Conservation (phyloP, 108 stramenopile species). For the Fragilaria crotonensis region DNA sequence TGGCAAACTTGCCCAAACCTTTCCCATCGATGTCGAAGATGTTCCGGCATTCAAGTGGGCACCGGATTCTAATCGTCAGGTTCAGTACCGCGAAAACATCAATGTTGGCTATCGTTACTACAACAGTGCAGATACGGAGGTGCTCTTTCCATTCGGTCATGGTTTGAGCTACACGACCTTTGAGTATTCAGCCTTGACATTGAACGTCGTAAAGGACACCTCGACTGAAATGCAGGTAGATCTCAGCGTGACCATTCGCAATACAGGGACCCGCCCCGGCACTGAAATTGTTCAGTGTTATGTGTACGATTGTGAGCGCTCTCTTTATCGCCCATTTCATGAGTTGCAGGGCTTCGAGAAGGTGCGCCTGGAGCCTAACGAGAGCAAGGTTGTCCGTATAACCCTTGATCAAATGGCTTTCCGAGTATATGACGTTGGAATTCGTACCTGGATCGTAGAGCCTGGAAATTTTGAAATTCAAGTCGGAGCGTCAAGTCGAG, state of each 20-base stretch:
- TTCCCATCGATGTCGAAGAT: constrained; percentile 29
- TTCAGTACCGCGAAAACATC: constrained; percentile 55
- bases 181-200: constrained; percentile 26
- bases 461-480: constrained; percentile 28
- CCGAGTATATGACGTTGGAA: constrained; percentile 37
- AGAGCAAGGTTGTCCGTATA: constrained; percentile 7
- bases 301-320: constrained; percentile 22
- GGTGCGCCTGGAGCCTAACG: constrained; percentile 9
- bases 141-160: constrained; percentile 70
- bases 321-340: constrained; percentile 43
- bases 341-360: constrained; percentile 37
- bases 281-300: constrained; percentile 45
- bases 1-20: constrained; percentile 50
- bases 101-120: constrained; percentile 70
- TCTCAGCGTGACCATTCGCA: constrained; percentile 19
- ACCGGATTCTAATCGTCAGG: constrained; percentile 27
- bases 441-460: constrained; percentile 34
- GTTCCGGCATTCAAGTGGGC: constrained; percentile 20
- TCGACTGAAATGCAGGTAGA: constrained; percentile 11
- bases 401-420: constrained; percentile 19
- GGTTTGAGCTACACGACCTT: constrained; percentile 65
- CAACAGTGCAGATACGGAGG: constrained; percentile 25
- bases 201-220: constrained; percentile 4
- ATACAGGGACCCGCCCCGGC: constrained; percentile 24
- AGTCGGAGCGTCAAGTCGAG: constrained; percentile 33